A percentile compares a stretch with the other conserved stretches of the same genome.
Conservation (phyloP, 768 basidiomycete genomes). For the Sarcodon aspratus region DNA sequence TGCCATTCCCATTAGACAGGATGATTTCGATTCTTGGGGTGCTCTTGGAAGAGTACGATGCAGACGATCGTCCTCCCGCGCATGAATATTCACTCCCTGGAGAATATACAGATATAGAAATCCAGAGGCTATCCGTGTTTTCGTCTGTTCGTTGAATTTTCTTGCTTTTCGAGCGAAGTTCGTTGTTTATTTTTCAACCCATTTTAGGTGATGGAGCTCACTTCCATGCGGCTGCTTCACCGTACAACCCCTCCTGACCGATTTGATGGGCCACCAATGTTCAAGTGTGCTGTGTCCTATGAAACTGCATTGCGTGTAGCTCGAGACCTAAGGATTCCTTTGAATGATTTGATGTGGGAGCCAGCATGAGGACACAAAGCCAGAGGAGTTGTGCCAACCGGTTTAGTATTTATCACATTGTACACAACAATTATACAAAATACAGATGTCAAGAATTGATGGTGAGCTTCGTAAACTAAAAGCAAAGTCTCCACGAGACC, state of each 20-base stretch:
- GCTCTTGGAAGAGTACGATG: slow-evolving; percentile 63
- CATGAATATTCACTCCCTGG: slow-evolving; percentile 46
- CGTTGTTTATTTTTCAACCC: background rate
- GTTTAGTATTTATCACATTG: background rate
- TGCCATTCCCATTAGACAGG: slow-evolving; percentile 68
- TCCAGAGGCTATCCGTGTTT: slow-evolving; percentile 46
- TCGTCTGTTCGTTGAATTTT: slow-evolving; percentile 35
- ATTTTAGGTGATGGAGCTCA: slow-evolving; percentile 53
- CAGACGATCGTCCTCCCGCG: slow-evolving; percentile 31
- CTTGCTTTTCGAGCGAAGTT: background rate
- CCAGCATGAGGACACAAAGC: slow-evolving; percentile 1
- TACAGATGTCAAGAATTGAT: too few species aligned
- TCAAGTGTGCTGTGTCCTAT: slow-evolving; percentile 64
- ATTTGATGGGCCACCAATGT: slow-evolving; percentile 58
- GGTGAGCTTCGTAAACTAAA: too few species aligned
- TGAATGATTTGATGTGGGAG: slow-evolving; percentile 67
- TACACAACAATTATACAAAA: background rate
- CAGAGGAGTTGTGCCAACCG: background rate
- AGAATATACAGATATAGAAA: slow-evolving; percentile 69
- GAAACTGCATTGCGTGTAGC: slow-evolving; percentile 44
- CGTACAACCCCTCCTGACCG: slow-evolving; percentile 49
- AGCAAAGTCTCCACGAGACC: too few species aligned
- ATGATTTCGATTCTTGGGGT: slow-evolving; percentile 72
- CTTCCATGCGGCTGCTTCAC: slow-evolving; percentile 53
- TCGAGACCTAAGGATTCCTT: slow-evolving; percentile 42